These are phyloP conservation scores for Beta macrorhiza DNA, from an alignment of 179 eudicot genomes.

Conservation along the genomic window DNA sequence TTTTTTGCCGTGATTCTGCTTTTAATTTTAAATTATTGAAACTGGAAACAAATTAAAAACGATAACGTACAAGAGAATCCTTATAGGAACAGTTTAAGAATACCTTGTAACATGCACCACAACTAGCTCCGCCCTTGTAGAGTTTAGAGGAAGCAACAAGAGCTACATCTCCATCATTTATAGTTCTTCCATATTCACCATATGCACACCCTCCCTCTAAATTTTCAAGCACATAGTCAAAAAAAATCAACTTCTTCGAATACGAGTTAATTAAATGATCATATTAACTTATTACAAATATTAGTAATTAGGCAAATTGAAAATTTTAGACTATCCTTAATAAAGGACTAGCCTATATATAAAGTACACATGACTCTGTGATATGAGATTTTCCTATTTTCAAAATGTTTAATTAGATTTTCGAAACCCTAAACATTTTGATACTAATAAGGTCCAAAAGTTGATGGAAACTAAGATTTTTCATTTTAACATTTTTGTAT, in stretches of 20 bases:
- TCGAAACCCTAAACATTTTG: no score
- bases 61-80: no score
- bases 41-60: no score
- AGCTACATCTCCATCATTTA: conserved; percentile 30
- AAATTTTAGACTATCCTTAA: background rate
- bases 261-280: background rate
- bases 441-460: no score
- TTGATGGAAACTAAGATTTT: no score
- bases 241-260: background rate
- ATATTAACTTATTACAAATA: background rate
- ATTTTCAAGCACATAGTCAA: background rate
- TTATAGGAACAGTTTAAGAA: background rate
- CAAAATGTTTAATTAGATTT: no score
- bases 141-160: conserved; percentile 30
- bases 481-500: no score
- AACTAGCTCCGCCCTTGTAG: conserved; percentile 28
- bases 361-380: no score
- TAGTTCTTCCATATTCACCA: conserved; percentile 34
- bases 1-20: no score
- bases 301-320: background rate
- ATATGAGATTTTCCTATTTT: no score
- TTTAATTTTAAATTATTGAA: no score
- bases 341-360: background rate
- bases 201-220: conserved; percentile 36
- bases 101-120: conserved; percentile 40